These are phyloP conservation scores for Microsporum audouinii DNA, from an alignment of 2,329 filamentous ascomycete species.

Conservation along the genomic window DNA sequence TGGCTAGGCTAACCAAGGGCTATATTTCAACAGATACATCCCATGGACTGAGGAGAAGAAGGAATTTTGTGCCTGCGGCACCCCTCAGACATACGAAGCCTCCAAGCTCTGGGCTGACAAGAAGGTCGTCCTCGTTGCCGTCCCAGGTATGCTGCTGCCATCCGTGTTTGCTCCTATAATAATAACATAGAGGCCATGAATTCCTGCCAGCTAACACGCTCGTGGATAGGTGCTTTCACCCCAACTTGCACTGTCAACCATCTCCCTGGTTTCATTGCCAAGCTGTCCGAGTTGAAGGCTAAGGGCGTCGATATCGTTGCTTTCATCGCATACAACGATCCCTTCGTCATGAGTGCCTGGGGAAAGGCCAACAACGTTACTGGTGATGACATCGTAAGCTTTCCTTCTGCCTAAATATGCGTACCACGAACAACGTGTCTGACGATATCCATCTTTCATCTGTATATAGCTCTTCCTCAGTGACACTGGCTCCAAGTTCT, in stretches of 20 bases:
- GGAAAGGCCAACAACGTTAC: constrained; percentile 74
- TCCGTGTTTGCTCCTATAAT: background rate
- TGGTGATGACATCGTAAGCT: constrained; percentile 53
- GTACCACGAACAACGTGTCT: background rate
- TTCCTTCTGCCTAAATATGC: background rate
- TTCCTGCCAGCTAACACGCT: background rate
- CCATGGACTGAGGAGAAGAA: constrained; percentile 59
- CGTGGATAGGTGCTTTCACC: constrained; percentile 61
- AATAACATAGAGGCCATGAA: background rate
- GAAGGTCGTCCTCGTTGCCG: constrained; percentile 59
- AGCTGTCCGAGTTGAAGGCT: constrained; percentile 56
- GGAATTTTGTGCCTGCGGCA: constrained; percentile 63
- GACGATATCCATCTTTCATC: background rate
- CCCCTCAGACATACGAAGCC: constrained; percentile 66
- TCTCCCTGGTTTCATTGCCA: constrained; percentile 67
- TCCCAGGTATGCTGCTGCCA: constrained; percentile 44
- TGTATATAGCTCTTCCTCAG: constrained; percentile 56
- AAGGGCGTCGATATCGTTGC: constrained; percentile 77
- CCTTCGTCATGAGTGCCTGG: constrained; percentile 80
- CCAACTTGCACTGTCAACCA: constrained; percentile 74
- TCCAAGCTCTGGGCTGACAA: constrained; percentile 62
- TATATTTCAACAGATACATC: constrained; percentile 49
- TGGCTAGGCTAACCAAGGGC: background rate
- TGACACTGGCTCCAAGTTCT: constrained; percentile 62
- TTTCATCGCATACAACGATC: constrained; percentile 74